phyloP scores from a whole-genome alignment of 495 filamentous ascomycete species.

The Hyaloscypha variabilis region DNA sequence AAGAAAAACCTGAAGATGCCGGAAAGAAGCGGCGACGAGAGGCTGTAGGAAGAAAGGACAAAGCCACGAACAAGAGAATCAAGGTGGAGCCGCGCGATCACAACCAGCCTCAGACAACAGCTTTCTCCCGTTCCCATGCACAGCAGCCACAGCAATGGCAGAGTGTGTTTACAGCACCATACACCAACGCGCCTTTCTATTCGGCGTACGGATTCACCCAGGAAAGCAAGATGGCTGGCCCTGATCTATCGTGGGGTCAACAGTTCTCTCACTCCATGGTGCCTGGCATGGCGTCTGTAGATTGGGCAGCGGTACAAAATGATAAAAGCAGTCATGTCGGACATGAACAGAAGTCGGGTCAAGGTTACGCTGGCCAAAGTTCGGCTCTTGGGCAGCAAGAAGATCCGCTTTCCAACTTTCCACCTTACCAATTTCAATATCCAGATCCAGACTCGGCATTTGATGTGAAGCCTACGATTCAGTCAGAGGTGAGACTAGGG shows the following conservation, averaged over 20 bases:
- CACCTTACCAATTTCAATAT: not conserved
- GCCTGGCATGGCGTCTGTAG: not conserved
- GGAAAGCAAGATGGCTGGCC: not conserved
- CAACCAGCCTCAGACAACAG: not conserved
- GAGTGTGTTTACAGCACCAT: not conserved
- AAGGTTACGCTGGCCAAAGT: not conserved
- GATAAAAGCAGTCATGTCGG: not conserved
- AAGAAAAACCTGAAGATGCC: not conserved
- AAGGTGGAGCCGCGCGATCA: slow-evolving; percentile 4
- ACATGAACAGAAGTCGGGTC: not conserved
- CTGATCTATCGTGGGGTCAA: not conserved
- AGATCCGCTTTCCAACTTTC: not conserved
- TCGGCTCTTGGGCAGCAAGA: not conserved
- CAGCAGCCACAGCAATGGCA: not conserved
- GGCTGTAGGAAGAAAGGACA: not conserved
- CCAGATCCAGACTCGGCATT: not conserved
- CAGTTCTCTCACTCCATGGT: not conserved
- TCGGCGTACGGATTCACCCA: not conserved
- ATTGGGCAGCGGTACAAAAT: not conserved
- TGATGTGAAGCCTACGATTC: not conserved
- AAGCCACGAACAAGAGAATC: slow-evolving; percentile 5
- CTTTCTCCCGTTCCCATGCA: not conserved
- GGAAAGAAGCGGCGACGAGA: not conserved
- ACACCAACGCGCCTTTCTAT: not conserved
- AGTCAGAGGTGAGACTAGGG: not conserved